Evolutionary conservation across 1,284 basidiomycete genomes (phyloP), one percentile per base, ranked within the genome.

Genomic region (Malassezia nana): DNA sequence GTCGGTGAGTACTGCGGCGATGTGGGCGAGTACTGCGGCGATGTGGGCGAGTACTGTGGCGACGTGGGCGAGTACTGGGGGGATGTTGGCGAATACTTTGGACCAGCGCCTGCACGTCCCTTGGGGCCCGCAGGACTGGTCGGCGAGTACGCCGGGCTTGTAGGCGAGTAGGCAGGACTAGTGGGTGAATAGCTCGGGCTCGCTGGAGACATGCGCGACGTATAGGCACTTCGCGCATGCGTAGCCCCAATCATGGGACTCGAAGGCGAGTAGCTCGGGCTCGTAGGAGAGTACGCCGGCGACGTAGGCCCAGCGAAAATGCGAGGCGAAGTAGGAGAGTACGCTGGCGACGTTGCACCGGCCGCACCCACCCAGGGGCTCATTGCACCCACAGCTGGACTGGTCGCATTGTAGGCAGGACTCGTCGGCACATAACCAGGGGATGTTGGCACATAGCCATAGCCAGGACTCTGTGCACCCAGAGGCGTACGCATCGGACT

Each of bases 401-500:
- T 66, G 8, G 70, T 72, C 7, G 69, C 66, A n/a, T 51, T 53
- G 48, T 69, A 70, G 25, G 65, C 65, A 0, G 65, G 64, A n/a
- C 56, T 61, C 8, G 64, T 67, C 5, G 59, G 60, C 16, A 62
- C 61, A 48, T 74, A 74, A 18, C 67, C 68, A 0, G 71, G 69
- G 44, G 63, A 63, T 8, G 65, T 64, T 7, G 70, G 70, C 42
- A 67, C 66, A 58, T 69, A 72, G 15, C 65, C 66, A 42, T 66
- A 72, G n/a, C 68, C 63, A 15, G 69, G 69, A 35, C 69, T 72
- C 45, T 62, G 58, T 12, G 57, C 69, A 20, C 69, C 71, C 38
- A 70, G 46, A 6, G 67, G 66, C 29, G 69, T 72, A n/a, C 68
- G 69, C 71, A 72, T 72, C 0, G 90, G 90, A 65, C 87, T 89